Conservation (phyloP, 2,329 filamentous ascomycete genomes). For the Xylariaceae sp. region DNA sequence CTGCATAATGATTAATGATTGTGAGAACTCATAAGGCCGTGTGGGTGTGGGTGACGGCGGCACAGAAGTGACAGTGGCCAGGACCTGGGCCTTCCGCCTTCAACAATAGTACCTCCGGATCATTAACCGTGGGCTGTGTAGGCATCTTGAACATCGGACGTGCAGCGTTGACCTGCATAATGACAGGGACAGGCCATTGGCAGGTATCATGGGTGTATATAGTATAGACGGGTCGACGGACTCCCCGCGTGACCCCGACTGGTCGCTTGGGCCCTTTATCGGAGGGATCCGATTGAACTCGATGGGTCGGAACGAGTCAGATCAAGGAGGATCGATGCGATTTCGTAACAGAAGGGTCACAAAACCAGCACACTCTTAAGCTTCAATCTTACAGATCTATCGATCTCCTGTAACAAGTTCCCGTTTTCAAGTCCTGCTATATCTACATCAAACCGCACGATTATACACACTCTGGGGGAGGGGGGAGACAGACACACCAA, state of each 20-base stretch:
- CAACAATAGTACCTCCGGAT: neutral
- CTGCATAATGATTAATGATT: neutral
- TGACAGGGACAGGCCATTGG: neutral
- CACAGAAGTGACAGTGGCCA: neutral
- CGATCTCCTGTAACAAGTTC: too few species aligned
- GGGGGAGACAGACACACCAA: too few species aligned
- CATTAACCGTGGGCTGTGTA: neutral
- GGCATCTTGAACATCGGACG: neutral
- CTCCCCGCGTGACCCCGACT: neutral
- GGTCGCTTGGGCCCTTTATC: neutral
- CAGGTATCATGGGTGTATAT: neutral
- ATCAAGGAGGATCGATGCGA: neutral
- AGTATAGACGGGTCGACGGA: neutral
- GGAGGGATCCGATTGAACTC: neutral
- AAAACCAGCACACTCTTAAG: too few species aligned
- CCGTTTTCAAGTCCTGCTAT: too few species aligned
- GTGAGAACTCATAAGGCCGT: neutral
- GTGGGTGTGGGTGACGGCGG: neutral
- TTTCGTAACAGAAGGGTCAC: neutral
- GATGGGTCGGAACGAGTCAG: neutral
- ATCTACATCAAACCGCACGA: neutral
- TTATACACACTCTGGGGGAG: neutral
- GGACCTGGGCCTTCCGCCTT: neutral
- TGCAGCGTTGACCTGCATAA: slow-evolving; percentile 2
- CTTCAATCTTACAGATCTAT: too few species aligned